These are phyloP conservation scores for Erysimum pusillum DNA, from an alignment of 441 rosid species.

Conservation along the genomic window DNA sequence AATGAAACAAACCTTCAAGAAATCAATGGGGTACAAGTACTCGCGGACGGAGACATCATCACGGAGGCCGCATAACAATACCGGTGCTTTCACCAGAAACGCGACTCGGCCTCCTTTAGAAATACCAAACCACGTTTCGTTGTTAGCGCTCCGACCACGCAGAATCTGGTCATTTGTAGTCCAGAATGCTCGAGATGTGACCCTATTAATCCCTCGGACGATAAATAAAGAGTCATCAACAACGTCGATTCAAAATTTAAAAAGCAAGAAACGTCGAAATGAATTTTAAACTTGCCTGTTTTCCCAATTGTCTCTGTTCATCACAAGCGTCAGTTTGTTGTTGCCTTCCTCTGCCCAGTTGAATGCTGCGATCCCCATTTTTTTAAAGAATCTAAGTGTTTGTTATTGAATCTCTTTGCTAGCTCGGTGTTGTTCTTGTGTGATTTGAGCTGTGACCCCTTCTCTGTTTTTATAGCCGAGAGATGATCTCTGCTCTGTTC, in stretches of 20 bases:
- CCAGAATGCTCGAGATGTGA: neutral
- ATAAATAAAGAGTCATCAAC: neutral
- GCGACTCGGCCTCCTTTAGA: neutral
- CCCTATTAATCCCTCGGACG: neutral
- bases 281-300: neutral
- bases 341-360: no score
- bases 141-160: neutral
- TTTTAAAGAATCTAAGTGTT: no score
- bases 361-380: no score
- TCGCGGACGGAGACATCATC: neutral
- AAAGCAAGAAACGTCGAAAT: neutral
- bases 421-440: no score
- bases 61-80: neutral
- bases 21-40: neutral
- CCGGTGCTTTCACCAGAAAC: neutral
- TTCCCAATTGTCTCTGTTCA: neutral
- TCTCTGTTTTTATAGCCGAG: neutral
- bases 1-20: neutral
- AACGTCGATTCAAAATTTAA: neutral
- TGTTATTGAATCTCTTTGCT: no score
- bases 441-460: no score
- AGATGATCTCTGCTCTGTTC: no score
- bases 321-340: no score
- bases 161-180: neutral
- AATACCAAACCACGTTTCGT: neutral